Evolutionary conservation across 352 stramenopile species (phyloP).

Genomic region (Globisporangium canariense): DNA sequence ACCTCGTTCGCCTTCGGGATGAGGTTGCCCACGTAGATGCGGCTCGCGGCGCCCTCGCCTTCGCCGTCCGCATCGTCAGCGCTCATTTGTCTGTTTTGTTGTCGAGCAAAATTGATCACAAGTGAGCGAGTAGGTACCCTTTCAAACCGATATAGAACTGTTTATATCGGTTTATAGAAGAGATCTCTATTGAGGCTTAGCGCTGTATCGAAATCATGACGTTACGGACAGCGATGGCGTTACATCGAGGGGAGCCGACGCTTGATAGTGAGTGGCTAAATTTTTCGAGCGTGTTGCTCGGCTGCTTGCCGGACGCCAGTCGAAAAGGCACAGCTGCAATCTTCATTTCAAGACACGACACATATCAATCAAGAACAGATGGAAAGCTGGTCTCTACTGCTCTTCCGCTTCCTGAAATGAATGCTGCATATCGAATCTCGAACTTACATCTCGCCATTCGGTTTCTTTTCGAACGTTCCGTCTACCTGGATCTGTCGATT

Average conservation of each 20-base stretch:
- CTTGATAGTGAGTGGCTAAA: not conserved
- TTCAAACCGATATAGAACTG: not conserved
- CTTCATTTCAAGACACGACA: not conserved
- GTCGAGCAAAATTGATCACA: not conserved
- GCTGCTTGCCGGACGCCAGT: not conserved
- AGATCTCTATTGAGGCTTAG: not conserved
- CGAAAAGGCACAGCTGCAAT: not conserved
- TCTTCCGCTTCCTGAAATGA: no score
- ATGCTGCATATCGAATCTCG: not conserved
- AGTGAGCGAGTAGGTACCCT: not conserved
- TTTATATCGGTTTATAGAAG: not conserved
- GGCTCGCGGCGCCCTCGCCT: slow-evolving; percentile 28
- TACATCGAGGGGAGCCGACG: not conserved
- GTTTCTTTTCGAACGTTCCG: not conserved
- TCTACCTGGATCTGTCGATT: not conserved
- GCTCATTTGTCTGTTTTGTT: slow-evolving; percentile 11
- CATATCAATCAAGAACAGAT: no score
- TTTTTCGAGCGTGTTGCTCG: not conserved
- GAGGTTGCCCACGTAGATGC: slow-evolving; percentile 79
- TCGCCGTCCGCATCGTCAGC: slow-evolving; percentile 10
- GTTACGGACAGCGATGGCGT: not conserved
- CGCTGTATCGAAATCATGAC: not conserved
- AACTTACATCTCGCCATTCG: not conserved
- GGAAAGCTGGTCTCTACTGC: no score
- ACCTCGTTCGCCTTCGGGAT: slow-evolving; percentile 61